Percentiles rank a stretch among this genome's conserved stretches.
phyloP scores from a whole-genome alignment of 2,329 filamentous ascomycete genomes.

The Curvularia sp. region DNA sequence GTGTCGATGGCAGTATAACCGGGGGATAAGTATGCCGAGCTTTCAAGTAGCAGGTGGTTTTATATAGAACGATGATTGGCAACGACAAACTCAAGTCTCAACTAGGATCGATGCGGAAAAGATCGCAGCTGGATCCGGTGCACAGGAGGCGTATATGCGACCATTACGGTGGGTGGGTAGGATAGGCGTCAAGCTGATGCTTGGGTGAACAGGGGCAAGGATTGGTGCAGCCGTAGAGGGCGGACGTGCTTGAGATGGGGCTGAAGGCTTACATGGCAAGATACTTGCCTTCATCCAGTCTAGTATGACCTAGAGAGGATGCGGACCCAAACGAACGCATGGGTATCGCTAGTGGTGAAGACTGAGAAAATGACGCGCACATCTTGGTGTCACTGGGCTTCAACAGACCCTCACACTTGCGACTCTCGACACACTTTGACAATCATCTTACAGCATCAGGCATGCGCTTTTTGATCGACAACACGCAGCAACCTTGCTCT shows the following conservation, averaged over 20 bases:
- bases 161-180: constrained; percentile 33
- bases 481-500: background rate
- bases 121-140: constrained; percentile 33
- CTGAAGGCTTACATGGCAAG: constrained; percentile 46
- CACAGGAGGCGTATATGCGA: constrained; percentile 32
- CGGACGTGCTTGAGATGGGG: constrained; percentile 41
- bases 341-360: constrained; percentile 22
- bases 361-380: constrained; percentile 23
- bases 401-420: background rate
- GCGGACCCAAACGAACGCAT: constrained; percentile 35
- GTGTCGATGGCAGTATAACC: constrained; percentile 18
- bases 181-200: constrained; percentile 44
- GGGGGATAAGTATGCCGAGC: constrained; percentile 22
- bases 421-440: background rate
- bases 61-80: constrained; percentile 43
- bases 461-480: background rate
- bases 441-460: background rate
- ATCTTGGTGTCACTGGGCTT: constrained; percentile 5
- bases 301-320: constrained; percentile 32
- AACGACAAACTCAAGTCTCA: constrained; percentile 23
- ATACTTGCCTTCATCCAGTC: constrained; percentile 30
- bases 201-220: constrained; percentile 39
- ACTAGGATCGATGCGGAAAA: constrained; percentile 29
- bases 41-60: constrained; percentile 30
- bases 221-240: constrained; percentile 38